These are phyloP conservation scores for Phytophthora boehmeriae DNA, from an alignment of 352 stramenopile species.

Conservation along the genomic window DNA sequence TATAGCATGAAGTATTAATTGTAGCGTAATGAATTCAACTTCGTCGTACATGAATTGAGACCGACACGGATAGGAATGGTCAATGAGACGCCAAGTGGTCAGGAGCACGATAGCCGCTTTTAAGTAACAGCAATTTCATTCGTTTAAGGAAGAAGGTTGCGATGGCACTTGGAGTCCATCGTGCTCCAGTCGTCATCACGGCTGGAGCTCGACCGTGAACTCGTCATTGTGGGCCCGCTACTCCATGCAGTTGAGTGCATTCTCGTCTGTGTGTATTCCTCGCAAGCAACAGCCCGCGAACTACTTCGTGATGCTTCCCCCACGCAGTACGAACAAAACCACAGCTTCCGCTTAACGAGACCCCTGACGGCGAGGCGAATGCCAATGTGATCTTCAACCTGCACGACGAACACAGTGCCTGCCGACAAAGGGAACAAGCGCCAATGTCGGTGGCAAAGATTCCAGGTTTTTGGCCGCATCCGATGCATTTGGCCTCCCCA, in stretches of 20 bases:
- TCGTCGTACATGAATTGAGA: too few species aligned
- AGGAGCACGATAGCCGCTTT: too few species aligned
- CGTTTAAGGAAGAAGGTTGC: constrained; percentile 22
- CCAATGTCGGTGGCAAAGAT: constrained; percentile 33
- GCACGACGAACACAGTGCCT: constrained; percentile 29
- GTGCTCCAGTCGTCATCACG: constrained; percentile 22
- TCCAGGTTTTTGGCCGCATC: constrained; percentile 30
- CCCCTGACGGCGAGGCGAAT: constrained; percentile 20
- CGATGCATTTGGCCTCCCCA: constrained; percentile 31
- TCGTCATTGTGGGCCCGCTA: constrained; percentile 16
- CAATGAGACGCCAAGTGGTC: too few species aligned
- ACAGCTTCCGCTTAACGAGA: constrained; percentile 33
- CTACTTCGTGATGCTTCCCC: constrained; percentile 24
- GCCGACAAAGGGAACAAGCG: constrained; percentile 32
- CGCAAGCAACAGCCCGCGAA: constrained; percentile 23
- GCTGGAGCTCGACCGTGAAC: constrained; percentile 22
- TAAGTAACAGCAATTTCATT: background rate
- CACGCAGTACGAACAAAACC: constrained; percentile 37
- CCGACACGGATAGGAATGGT: too few species aligned
- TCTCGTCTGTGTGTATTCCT: constrained; percentile 23
- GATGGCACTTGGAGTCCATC: constrained; percentile 22
- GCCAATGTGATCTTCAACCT: constrained; percentile 30
- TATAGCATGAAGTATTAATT: too few species aligned
- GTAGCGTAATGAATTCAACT: constrained; percentile 11
- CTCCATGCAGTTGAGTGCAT: constrained; percentile 22